phyloP scores from a whole-genome alignment of 2,329 filamentous ascomycete genomes.

The Epichloe scottii region DNA sequence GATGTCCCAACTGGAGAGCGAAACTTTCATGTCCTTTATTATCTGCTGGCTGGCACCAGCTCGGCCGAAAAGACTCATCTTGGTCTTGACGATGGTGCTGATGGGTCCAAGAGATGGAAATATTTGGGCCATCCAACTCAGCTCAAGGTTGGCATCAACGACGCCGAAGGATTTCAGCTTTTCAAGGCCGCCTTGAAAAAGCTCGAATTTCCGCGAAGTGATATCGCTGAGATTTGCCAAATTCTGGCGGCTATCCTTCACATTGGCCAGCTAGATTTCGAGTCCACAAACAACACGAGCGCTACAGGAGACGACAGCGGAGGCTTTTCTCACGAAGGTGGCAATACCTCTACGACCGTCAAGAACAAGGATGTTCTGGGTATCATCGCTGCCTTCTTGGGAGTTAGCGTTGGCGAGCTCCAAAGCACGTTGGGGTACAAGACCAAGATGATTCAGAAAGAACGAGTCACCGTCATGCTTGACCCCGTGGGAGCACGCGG shows the following conservation, averaged over 20 bases:
- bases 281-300: slow-evolving; percentile 66
- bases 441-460: slow-evolving; percentile 89
- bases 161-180: slow-evolving; percentile 87
- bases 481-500: slow-evolving; percentile 80
- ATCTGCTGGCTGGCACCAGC: slow-evolving; percentile 85
- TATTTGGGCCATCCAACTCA: slow-evolving; percentile 95
- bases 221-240: slow-evolving; percentile 96
- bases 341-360: slow-evolving; percentile 71
- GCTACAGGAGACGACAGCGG: slow-evolving; percentile 81
- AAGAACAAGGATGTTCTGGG: slow-evolving; percentile 85
- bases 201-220: slow-evolving; percentile 81
- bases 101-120: slow-evolving; percentile 69
- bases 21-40: slow-evolving; percentile 94
- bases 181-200: slow-evolving; percentile 95
- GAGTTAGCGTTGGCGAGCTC: slow-evolving; percentile 66
- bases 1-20: slow-evolving; percentile 90
- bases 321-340: slow-evolving; percentile 90
- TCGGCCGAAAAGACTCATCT: slow-evolving; percentile 81
- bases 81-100: slow-evolving; percentile 39
- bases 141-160: slow-evolving; percentile 93
- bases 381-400: slow-evolving; percentile 88
- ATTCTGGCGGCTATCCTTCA: slow-evolving; percentile 89
- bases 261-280: slow-evolving; percentile 92
- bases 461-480: slow-evolving; percentile 97
- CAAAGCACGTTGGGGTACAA: slow-evolving; percentile 88